A percentile compares a stretch with the other conserved stretches of the same genome.
These are phyloP conservation scores for Aureobasidium uvarum DNA, from an alignment of 2,329 filamentous ascomycete genomes.

Conservation along the genomic window DNA sequence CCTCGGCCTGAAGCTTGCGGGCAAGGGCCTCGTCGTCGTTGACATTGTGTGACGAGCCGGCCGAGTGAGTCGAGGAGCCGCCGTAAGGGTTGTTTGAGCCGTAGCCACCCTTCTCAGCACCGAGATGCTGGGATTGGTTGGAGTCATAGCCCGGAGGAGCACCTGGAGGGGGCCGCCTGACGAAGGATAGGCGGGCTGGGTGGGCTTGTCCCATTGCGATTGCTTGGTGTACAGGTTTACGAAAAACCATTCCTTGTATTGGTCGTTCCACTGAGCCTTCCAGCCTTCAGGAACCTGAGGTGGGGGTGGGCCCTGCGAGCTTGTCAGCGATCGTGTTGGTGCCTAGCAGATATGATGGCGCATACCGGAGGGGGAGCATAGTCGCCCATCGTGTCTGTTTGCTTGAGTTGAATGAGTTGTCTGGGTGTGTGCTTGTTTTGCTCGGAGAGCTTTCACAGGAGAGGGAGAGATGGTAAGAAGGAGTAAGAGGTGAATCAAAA, in stretches of 20 bases:
- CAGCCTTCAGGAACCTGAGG: constrained; percentile 72
- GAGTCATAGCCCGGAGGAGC: constrained; percentile 67
- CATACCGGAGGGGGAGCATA: constrained; percentile 27
- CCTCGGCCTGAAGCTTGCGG: constrained; percentile 76
- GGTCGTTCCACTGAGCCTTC: constrained; percentile 79
- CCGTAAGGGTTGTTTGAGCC: constrained; percentile 72
- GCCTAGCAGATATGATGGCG: background rate
- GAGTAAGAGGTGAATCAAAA: background rate
- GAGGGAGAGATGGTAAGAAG: background rate
- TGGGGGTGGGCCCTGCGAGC: constrained; percentile 52
- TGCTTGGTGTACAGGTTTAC: constrained; percentile 84
- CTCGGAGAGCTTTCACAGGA: background rate
- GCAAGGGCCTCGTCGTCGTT: constrained; percentile 73
- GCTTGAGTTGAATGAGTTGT: background rate
- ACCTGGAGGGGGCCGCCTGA: constrained; percentile 49
- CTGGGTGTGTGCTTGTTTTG: background rate
- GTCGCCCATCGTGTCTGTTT: constrained; percentile 23
- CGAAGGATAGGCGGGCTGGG: constrained; percentile 59
- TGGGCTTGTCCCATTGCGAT: constrained; percentile 88
- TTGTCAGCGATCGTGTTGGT: constrained; percentile 12
- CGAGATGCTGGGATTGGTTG: constrained; percentile 40
- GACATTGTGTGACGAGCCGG: constrained; percentile 34
- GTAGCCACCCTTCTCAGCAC: constrained; percentile 47
- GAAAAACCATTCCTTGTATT: constrained; percentile 94
- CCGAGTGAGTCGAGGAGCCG: constrained; percentile 37